These are phyloP conservation scores for Agaricales sp. DNA, from an alignment of 1,284 basidiomycete genomes.

Conservation along the genomic window DNA sequence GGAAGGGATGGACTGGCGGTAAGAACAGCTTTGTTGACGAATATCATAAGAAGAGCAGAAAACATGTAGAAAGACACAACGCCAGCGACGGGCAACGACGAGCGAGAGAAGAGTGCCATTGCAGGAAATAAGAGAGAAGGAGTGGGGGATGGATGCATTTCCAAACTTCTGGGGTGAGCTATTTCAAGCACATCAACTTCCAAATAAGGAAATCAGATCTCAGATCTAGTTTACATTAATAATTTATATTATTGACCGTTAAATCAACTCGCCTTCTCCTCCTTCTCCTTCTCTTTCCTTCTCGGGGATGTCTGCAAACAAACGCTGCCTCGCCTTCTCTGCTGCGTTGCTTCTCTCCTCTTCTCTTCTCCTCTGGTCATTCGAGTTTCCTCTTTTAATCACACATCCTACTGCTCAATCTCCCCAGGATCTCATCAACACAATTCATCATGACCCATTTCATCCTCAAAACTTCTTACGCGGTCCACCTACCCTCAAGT, in stretches of 20 bases:
- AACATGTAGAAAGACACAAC: slow-evolving; percentile 73
- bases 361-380: background rate
- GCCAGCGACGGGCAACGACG: slow-evolving; percentile 18
- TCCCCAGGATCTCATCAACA: background rate
- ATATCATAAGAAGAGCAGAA: slow-evolving; percentile 76
- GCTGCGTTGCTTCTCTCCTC: background rate
- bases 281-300: background rate
- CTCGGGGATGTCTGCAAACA: background rate
- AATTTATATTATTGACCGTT: too few relatives aligned
- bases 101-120: background rate
- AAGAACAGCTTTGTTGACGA: slow-evolving; percentile 44
- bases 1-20: slow-evolving; percentile 28
- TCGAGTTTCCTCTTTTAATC: background rate
- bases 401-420: background rate
- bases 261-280: background rate
- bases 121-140: background rate
- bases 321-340: background rate
- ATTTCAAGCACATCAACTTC: too few relatives aligned
- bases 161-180: too few relatives aligned
- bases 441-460: background rate
- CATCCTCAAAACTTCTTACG: background rate
- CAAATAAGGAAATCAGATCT: too few relatives aligned
- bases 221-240: too few relatives aligned
- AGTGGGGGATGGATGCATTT: background rate
- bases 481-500: background rate